A percentile compares a stretch with the other conserved stretches of the same genome.
phyloP scores from a whole-genome alignment of 1,139 yeast species.

The Diutina ranongensis region DNA sequence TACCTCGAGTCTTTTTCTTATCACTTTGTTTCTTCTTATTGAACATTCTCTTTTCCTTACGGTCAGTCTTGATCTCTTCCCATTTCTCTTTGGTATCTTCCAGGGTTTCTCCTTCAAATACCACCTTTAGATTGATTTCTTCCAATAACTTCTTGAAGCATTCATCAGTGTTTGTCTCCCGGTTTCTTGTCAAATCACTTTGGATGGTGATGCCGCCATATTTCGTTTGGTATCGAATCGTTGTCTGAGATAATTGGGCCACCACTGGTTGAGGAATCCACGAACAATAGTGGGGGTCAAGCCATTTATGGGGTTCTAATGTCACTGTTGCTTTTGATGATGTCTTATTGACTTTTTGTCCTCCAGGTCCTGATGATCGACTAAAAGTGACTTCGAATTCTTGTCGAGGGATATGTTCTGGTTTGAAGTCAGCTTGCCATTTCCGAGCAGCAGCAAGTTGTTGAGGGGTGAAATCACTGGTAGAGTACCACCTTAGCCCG shows the following conservation, averaged over 20 bases:
- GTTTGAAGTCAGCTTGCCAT: constrained; percentile 33
- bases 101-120: constrained; percentile 39
- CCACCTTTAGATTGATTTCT: constrained; percentile 37
- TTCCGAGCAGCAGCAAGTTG: constrained; percentile 21
- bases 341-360: constrained; percentile 85
- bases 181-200: constrained; percentile 48
- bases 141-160: constrained; percentile 49
- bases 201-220: constrained; percentile 49
- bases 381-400: constrained; percentile 47
- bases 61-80: constrained; percentile 34
- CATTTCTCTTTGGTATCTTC: constrained; percentile 43
- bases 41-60: constrained; percentile 38
- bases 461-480: neutral
- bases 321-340: constrained; percentile 69
- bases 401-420: constrained; percentile 33
- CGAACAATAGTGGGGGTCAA: constrained; percentile 23
- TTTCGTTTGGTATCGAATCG: constrained; percentile 46
- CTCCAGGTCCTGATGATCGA: constrained; percentile 88
- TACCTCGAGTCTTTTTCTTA: constrained; percentile 41
- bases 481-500: too few species aligned
- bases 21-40: constrained; percentile 42
- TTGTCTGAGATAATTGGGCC: constrained; percentile 26
- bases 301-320: constrained; percentile 36
- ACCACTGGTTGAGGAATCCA: constrained; percentile 58
- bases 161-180: constrained; percentile 44